Conservation (phyloP, 495 filamentous ascomycete genomes). For the Trichoderma asperelloides region DNA sequence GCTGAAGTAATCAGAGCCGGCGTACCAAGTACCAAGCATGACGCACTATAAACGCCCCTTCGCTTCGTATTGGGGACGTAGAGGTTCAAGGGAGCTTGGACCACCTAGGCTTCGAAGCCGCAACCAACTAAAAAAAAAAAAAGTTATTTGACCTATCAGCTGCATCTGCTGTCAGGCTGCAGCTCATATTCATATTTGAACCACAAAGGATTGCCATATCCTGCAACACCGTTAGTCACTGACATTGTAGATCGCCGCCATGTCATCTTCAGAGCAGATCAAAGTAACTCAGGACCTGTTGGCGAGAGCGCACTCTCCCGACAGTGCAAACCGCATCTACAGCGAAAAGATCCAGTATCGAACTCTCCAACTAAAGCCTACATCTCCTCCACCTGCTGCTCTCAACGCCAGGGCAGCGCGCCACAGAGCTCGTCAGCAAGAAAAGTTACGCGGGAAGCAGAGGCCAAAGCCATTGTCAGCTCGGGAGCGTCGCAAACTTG, state of each 20-base stretch:
- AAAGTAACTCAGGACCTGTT: slow-evolving; percentile 57
- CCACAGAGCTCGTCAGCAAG: slow-evolving; percentile 43
- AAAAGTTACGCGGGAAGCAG: slow-evolving; percentile 48
- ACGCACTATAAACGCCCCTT: neutral
- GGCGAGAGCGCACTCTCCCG: slow-evolving; percentile 61
- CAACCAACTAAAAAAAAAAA: slow-evolving; percentile 7
- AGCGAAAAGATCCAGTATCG: slow-evolving; percentile 73
- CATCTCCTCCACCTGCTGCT: slow-evolving; percentile 47
- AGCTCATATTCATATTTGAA: neutral
- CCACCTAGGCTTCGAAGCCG: slow-evolving; percentile 2
- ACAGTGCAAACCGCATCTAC: slow-evolving; percentile 60
- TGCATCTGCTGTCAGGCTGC: neutral
- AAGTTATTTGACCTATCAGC: slow-evolving; percentile 21
- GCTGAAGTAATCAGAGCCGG: neutral
- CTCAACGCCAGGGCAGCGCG: slow-evolving; percentile 56
- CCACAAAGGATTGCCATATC: neutral
- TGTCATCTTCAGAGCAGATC: neutral
- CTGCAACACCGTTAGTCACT: neutral
- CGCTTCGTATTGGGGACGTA: neutral
- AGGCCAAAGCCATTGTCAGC: slow-evolving; percentile 75
- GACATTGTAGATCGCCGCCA: neutral
- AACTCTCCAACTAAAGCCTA: slow-evolving; percentile 69
- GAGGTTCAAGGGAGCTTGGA: neutral
- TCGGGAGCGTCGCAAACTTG: slow-evolving; percentile 60
- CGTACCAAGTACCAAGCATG: neutral